A percentile compares a stretch with the other conserved stretches of the same genome.
Evolutionary conservation across 2,329 filamentous ascomycete genomes (phyloP).

Genomic region (Didymella lethalis): DNA sequence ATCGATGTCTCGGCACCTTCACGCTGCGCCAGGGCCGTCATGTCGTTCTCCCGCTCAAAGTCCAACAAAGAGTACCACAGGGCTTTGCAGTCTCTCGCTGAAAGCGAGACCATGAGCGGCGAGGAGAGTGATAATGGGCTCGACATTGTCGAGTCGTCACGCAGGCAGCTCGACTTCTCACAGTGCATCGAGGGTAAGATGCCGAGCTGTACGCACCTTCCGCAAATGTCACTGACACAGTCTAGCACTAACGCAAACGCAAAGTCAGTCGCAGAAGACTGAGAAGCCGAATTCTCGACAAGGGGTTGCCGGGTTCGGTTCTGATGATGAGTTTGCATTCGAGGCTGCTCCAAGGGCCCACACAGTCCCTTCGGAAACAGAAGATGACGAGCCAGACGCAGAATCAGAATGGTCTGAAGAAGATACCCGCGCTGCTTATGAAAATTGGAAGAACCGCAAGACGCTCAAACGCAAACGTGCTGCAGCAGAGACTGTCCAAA

Average conservation of each 20-base stretch:
- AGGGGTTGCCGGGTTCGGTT: conserved; percentile 7
- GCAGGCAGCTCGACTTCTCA: conserved; percentile 44
- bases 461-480: conserved; percentile 61
- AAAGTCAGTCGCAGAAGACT: conserved; percentile 34
- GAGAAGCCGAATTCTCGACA: conserved; percentile 1
- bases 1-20: background rate
- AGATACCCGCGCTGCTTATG: conserved; percentile 63
- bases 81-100: conserved; percentile 35
- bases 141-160: conserved; percentile 50
- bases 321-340: conserved; percentile 23
- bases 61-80: conserved; percentile 24
- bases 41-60: conserved; percentile 29
- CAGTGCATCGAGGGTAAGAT: conserved; percentile 45
- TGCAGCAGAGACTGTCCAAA: conserved; percentile 58
- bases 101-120: conserved; percentile 35
- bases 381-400: conserved; percentile 21
- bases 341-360: background rate
- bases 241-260: conserved; percentile 38
- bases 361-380: conserved; percentile 3
- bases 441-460: conserved; percentile 69
- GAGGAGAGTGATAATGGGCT: conserved; percentile 54
- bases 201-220: background rate
- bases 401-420: conserved; percentile 61
- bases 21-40: background rate
- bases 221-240: conserved; percentile 14